Conservation (phyloP, 2,329 filamentous ascomycete species). For the Ophiostoma sp. region DNA sequence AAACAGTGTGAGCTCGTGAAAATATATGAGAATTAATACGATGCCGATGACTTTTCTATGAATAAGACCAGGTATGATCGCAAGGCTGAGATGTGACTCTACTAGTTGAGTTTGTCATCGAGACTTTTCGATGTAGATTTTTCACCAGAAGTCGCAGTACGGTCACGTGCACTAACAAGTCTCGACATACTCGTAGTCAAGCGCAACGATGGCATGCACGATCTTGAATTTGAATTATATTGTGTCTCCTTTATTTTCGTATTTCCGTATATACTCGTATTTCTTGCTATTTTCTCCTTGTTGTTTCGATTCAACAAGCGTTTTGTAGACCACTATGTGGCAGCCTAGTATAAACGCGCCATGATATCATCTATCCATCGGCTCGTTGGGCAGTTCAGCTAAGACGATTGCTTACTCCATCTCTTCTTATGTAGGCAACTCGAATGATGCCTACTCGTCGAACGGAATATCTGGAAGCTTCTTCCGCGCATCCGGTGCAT, state of each 20-base stretch:
- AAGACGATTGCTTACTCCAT: neutral
- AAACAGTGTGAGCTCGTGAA: no score
- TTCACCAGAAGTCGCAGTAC: neutral
- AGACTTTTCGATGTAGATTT: constrained; percentile 13
- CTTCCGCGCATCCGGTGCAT: neutral
- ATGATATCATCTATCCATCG: neutral
- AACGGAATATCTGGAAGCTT: neutral
- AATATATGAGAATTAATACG: neutral
- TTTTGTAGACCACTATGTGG: neutral
- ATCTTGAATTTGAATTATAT: no score
- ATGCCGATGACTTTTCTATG: no score
- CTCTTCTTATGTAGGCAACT: neutral
- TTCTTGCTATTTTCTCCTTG: neutral
- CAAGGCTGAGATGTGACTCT: neutral
- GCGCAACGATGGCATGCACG: neutral
- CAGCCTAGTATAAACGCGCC: neutral
- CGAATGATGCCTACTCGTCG: neutral
- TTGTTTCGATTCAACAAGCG: neutral
- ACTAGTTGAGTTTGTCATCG: constrained; percentile 9
- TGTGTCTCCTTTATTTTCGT: neutral
- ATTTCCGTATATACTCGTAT: neutral
- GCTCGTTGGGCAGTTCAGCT: neutral
- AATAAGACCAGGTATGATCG: neutral
- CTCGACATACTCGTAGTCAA: neutral
- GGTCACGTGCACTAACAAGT: constrained; percentile 17